These are phyloP conservation scores for Yamadazyma insecticola DNA, from an alignment of 805 yeast genomes.

Conservation along the genomic window DNA sequence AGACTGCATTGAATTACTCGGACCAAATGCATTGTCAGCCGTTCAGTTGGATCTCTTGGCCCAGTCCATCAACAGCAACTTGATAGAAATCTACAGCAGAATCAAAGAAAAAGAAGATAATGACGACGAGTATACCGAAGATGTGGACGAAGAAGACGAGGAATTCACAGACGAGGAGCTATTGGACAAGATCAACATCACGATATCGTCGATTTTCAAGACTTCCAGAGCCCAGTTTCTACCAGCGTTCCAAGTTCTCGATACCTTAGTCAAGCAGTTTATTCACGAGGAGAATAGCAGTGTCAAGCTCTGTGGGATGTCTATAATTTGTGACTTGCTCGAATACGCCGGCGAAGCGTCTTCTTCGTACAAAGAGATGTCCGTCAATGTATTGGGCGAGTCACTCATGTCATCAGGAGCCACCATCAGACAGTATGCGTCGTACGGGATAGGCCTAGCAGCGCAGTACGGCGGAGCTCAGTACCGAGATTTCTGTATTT, in stretches of 20 bases:
- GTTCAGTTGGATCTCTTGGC: slow-evolving; percentile 55
- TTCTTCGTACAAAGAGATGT: slow-evolving; percentile 57
- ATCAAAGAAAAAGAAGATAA: slow-evolving; percentile 61
- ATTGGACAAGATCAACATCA: slow-evolving; percentile 78
- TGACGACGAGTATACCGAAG: slow-evolving; percentile 87
- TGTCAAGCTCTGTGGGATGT: slow-evolving; percentile 70
- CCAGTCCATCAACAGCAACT: slow-evolving; percentile 53
- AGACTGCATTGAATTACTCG: slow-evolving; percentile 62
- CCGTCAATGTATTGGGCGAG: slow-evolving; percentile 60
- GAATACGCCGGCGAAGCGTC: slow-evolving; percentile 75
- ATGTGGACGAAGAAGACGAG: slow-evolving; percentile 74
- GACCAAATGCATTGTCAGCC: slow-evolving; percentile 54
- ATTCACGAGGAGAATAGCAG: slow-evolving; percentile 65
- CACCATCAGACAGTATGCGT: slow-evolving; percentile 80
- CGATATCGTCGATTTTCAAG: slow-evolving; percentile 66
- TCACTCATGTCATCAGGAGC: slow-evolving; percentile 64
- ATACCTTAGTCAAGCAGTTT: slow-evolving; percentile 59
- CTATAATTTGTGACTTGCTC: slow-evolving; percentile 73
- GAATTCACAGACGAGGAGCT: slow-evolving; percentile 90
- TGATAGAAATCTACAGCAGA: slow-evolving; percentile 66
- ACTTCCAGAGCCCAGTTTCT: slow-evolving; percentile 54
- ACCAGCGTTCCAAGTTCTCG: slow-evolving; percentile 57
- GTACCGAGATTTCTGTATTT: slow-evolving; percentile 59
- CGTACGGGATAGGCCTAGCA: slow-evolving; percentile 78
- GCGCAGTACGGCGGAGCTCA: slow-evolving; percentile 71